Evolutionary conservation across 1,284 basidiomycete species (phyloP), one percentile per base, ranked within the genome.

Genomic region (Irpex sp.): DNA sequence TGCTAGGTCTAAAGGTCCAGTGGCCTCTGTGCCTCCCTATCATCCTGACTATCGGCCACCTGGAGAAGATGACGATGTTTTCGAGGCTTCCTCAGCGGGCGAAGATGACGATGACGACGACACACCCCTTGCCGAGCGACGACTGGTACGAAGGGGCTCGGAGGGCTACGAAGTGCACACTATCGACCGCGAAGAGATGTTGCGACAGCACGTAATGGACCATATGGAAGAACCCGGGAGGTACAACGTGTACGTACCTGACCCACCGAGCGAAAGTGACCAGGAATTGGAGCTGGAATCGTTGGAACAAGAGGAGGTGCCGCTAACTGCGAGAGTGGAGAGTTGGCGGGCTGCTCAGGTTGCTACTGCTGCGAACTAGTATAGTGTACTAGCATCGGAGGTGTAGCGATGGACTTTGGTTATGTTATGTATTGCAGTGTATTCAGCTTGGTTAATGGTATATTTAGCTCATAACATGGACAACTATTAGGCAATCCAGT

Each of bases 91-190:
- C 8, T 72, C 78, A 52, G 78, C 78, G 60, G 76, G 79, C 37
- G 72, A 75, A 16, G 59, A 66, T 59, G 68, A 61, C 62, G 65
- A 55, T 42, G 47, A 47, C 21, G 23, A 54, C 8, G 52, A 54
- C 4, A 36, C 16, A 12, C 52, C 52, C 3, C 12, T 54, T 14
- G 52, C 16, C 21, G 49, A 56, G 28, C 33, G 66, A 59, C 8
- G 64, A 65, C 23, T 73, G 53, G 75, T 90, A 47, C 78, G 91
- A 58, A 75, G 83, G 47, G 91, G 91, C 16, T 92, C 90, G 16
- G 91, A 93, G 75, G 91, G 91, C 4, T 88, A 85, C 67, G 91
- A 93, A 69, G 83, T 91, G 56, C 80, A 76, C 47, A 74, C 81
- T 8, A 74, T 83, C 54, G 77, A 82, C 58, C 76, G 88, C 59